Base-by-base conservation (phyloP, 805 yeast genomes). In the Candida takata region DNA sequence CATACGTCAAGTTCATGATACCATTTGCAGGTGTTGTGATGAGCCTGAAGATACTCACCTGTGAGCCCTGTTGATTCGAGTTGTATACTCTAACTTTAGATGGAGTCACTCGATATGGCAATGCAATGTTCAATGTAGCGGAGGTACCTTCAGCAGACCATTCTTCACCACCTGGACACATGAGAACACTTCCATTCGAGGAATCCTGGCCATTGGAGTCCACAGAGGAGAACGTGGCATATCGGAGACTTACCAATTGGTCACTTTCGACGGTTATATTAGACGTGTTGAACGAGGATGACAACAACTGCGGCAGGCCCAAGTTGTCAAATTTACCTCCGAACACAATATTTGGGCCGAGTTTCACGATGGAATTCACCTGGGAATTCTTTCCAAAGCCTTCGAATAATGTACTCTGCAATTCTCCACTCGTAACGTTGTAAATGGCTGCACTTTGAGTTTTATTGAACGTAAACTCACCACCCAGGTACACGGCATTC, bases 1-100 rank as follows among this genome's bases (percentile, higher is more conserved):
- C 63, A 51, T 87, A 92, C 0, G 94, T 77, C 44, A 92, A 57
- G 55, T 92, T 92, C 95, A 92, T 84, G 42, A 90, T 90, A 45
- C 97, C 85, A 46, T 79, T 72, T 10, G 87, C 70, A 1, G 97
- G 97, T 36, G 70, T 61, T 0, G 95, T 78, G 27, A 81, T 62
- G 6, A 92, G 63, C 49, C 96, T 70, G 55, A 88, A 92, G 7
- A 69, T 40, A 33, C 78, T 67, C 6, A 77, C 70, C 34, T 69
- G 66, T 20, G 64, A 58, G 25, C 62, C 65, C 8, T 64, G 61
- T 7, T 60, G 52, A 6, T 54, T 54, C 0, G 90, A 75, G 43
- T 84, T 77, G 55, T 74, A 83, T 4, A 92, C 52, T 36, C 96
- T 64, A 11, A 85, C 64, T 45, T 83, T 82, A 0, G 90, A 71